Evolutionary conservation across 129 eudicot species (phyloP), one percentile per base, ranked within the genome.

Genomic region (Sambucus nigra): DNA sequence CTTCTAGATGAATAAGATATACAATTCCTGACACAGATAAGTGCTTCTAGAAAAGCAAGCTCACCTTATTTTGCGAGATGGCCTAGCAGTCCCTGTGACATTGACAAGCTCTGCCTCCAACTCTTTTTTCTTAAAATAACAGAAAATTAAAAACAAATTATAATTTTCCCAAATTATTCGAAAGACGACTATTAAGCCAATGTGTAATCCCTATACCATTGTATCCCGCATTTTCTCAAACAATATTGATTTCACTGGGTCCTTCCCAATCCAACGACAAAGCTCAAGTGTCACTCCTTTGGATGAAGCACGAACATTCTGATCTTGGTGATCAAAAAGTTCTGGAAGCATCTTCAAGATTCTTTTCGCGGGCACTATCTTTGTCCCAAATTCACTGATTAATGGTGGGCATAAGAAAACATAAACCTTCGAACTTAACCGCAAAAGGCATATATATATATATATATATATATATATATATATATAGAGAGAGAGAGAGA

Each of bases 201-300:
- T 7, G 49, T 6, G 14, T 22, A 11, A 64, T 20, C 45, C 47
- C 7, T 66, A 66, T 80, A 92, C 99, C 99, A 92, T 86, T 26
- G 99, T 92, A 70, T 92, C 99, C 47, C 99, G 75, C 99, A 92
- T 92, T 68, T 92, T 92, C 74, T 92, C 99, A 55, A 92, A 83
- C 68, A 92, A 64, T 52, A 92, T 92, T 16, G 99, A 92, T 51
- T 92, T 92, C 57, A 92, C 99, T 40, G 99, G 92, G 29, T 92
- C 99, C 61, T 80, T 92, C 33, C 99, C 96, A 60, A 92, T 86
- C 99, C 99, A 92, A 57, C 96, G 96, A 67, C 99, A 92, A 53
- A 92, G 89, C 70, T 92, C 99, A 61, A 92, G 83, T 16, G 99
- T 92, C 57, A 92, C 72, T 22, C 99, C 99, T 76, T 92, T 92